Percentiles rank a stretch among this genome's conserved stretches.
phyloP scores from a whole-genome alignment of 176 grass and related monocot genomes.

The Puccinellia tenuiflora region DNA sequence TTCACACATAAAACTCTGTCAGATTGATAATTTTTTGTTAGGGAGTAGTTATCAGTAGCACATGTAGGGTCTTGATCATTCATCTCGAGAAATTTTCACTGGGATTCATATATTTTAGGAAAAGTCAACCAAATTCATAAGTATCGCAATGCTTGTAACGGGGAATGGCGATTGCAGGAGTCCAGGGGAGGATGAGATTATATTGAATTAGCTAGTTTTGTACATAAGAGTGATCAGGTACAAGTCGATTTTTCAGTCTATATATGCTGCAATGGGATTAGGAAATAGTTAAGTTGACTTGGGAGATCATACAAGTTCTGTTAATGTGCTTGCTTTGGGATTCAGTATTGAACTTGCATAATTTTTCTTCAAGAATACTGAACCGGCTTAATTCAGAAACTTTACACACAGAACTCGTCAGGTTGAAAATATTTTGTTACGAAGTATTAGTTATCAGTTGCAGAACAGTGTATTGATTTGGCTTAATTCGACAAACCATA shows the following conservation, averaged over 20 bases:
- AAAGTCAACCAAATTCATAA: no score
- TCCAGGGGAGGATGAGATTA: slow-evolving; percentile 16
- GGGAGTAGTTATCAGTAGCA: neutral
- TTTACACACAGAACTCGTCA: no score
- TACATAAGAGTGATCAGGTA: neutral
- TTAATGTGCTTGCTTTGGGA: neutral
- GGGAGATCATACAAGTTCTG: neutral
- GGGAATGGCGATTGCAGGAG: slow-evolving; percentile 20
- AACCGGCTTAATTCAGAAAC: no score
- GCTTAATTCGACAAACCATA: neutral
- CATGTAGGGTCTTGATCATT: neutral
- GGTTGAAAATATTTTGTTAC: neutral
- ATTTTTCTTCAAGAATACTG: neutral
- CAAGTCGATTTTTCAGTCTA: neutral
- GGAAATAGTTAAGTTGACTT: neutral
- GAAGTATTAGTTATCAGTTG: neutral
- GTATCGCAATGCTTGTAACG: neutral
- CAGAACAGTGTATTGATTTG: neutral
- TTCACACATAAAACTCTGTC: neutral
- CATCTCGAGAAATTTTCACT: neutral
- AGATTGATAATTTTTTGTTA: neutral
- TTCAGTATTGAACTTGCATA: slow-evolving; percentile 8
- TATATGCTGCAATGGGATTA: neutral
- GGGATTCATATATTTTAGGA: neutral
- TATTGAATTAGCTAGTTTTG: neutral